Evolutionary conservation across 148 eudicot genomes (phyloP), one percentile per base, ranked within the genome.

Genomic region (Euryodendron excelsum): DNA sequence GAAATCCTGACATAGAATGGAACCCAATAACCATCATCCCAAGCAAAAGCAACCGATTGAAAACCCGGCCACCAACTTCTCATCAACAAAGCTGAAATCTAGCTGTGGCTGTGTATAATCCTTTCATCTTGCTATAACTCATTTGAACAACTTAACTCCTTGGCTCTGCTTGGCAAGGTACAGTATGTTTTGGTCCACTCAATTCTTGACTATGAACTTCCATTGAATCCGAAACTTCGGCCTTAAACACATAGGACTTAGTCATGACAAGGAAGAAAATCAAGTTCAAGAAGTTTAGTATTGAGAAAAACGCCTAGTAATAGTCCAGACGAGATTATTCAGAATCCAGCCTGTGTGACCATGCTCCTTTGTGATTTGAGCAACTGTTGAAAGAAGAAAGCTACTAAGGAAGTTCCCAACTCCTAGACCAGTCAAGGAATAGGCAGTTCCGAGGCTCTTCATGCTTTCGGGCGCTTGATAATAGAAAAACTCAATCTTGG

Each of bases 321-420:
- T 79, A 79, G 59, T 79, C 76, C 18, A 79, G 81, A 64, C 72
- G 81, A 79, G 81, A 76, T 79, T 79, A 36, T 79, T 72, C 66
- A 79, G 39, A 73, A 79, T 79, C 81, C 81, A 79, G 9, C 81
- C 81, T 6, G 36, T 48, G 25, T 79, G 76, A 62, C 81, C 76
- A n/a, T 62, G 76, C 50, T 60, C 62, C 30, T 79, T 72, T 23
- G 81, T 79, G 81, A 79, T n/a, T 15, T 52, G 70, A 61, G 81
- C 36, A 9, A 79, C 81, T 1, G 71, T 60, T 0, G 81, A 71
- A 17, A 79, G 76, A 30, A 79, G 69, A 62, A 79, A 79, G 33
- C 70, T 79, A 25, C 81, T 79, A 4, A 79, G 30, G 30, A 71
- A 79, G 37, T 79, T 79, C 37, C 81, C 81, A 7, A 79, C 30